Percentiles rank a stretch among this genome's conserved stretches.
phyloP scores from a whole-genome alignment of 176 grass and related monocot species.

The Poa annua region DNA sequence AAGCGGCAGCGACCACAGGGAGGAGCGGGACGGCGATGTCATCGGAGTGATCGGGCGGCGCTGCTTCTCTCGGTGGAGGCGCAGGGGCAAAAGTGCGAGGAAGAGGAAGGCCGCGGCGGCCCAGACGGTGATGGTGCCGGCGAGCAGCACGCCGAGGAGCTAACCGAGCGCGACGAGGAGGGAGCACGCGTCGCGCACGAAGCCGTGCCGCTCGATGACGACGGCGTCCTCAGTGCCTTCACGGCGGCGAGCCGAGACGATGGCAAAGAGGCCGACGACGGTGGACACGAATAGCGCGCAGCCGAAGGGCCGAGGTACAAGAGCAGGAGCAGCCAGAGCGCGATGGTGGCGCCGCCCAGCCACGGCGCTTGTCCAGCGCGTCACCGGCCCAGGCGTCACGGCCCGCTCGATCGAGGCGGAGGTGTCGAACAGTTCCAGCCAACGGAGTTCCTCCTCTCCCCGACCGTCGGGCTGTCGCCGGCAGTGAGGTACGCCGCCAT shows the following conservation, averaged over 20 bases:
- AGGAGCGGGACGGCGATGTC: constrained; percentile 40
- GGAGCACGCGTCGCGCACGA: constrained; percentile 68
- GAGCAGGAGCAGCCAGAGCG: too few species aligned
- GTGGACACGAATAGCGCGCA: constrained; percentile 81
- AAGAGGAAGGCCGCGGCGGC: constrained; percentile 69
- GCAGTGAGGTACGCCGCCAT: constrained; percentile 79
- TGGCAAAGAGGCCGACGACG: constrained; percentile 64
- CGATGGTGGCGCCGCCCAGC: too few species aligned
- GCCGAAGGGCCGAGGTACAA: too few species aligned
- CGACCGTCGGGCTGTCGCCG: constrained; percentile 63
- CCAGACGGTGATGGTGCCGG: constrained; percentile 60
- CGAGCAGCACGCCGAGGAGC: constrained; percentile 64
- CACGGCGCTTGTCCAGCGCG: too few species aligned
- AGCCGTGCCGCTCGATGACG: constrained; percentile 54
- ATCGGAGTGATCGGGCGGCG: too few species aligned
- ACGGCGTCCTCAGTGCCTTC: neutral
- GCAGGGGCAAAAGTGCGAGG: constrained; percentile 59
- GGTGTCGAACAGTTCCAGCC: neutral
- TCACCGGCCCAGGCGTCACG: constrained; percentile 62
- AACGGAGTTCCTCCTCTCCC: constrained; percentile 42
- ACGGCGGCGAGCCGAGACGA: neutral
- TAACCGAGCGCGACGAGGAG: constrained; percentile 68
- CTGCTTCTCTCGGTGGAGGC: neutral
- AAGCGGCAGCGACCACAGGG: neutral
- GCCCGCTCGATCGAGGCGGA: neutral